Evolutionary conservation across 1,284 basidiomycete species (phyloP), one percentile per base, ranked within the genome.

Genomic region (Cerioporus squamosus): DNA sequence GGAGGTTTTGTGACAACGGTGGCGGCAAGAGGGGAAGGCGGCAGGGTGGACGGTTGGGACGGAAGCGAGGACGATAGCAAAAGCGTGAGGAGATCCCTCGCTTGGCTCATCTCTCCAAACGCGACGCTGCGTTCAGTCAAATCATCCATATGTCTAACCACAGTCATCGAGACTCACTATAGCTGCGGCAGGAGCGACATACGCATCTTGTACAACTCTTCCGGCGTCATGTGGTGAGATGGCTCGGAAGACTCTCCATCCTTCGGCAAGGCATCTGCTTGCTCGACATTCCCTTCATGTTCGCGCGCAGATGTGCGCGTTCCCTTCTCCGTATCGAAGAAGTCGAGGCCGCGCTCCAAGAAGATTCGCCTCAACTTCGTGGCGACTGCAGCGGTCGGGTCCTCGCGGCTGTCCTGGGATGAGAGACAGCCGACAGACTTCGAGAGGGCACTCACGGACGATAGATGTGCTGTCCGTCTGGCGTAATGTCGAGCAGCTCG

Each of bases 51-150:
- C 7, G 68, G 56, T 58, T 61, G 67, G 33, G 55, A 31, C 20
- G 60, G 47, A 17, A 57, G 55, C 3, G 62, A 60, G 3, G 59
- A 49, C 31, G 64, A 61, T 3, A 60, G 72, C 24, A 88, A 77
- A 24, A 82, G 70, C 23, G 74, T 75, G 24, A 93, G 73, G 29
- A 93, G 75, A 60, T 91, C 88, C 64, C 81, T 82, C 14, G 90
- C 89, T 58, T 88, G 86, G 7, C 81, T 81, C 82, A 93, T 89
- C 74, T 93, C 91, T 64, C 90, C 90, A 44, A 85, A 72, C 15
- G 90, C 88, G 60, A 86, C 81, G 61, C 91, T 93, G 63, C 22
- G 54, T 47, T 72, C 53, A 70, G 60, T 66, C 55, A 61, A 65
- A 65, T 59, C 55, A 61, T 61, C 18, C 53, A 49, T 49, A 24